Percentiles rank a stretch among this genome's conserved stretches.
These are phyloP conservation scores for Aspergillus sp. DNA, from an alignment of 2,329 filamentous ascomycete genomes.

Conservation along the genomic window DNA sequence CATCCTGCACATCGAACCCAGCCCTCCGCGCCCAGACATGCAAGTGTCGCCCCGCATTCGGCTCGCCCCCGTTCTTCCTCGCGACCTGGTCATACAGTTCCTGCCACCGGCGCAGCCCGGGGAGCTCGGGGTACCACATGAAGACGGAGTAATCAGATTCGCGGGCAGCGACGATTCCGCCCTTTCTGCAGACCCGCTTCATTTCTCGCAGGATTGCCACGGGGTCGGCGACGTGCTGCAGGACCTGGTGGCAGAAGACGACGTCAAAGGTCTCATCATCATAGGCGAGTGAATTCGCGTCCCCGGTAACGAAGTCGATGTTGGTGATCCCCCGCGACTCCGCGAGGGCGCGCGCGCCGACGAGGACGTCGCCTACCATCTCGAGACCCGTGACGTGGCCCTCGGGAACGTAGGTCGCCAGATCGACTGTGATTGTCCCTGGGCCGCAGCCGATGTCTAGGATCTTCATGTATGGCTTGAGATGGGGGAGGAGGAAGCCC, in stretches of 20 bases:
- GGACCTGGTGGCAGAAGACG: constrained; percentile 63
- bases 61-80: constrained; percentile 7
- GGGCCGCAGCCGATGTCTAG: constrained; percentile 53
- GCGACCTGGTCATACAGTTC: not conserved
- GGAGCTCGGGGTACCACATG: constrained; percentile 40
- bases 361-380: constrained; percentile 36
- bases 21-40: not conserved
- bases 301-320: constrained; percentile 40
- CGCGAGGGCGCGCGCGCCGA: constrained; percentile 38
- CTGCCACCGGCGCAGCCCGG: constrained; percentile 9
- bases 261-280: constrained; percentile 60
- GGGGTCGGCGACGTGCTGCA: constrained; percentile 60
- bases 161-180: constrained; percentile 57
- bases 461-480: constrained; percentile 42
- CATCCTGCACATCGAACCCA: not conserved
- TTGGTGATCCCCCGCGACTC: constrained; percentile 36
- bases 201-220: constrained; percentile 58
- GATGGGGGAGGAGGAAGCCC: constrained; percentile 44
- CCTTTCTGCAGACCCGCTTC: constrained; percentile 56
- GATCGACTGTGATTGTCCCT: constrained; percentile 47
- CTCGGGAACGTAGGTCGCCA: constrained; percentile 42
- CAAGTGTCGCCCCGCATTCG: not conserved
- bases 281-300: constrained; percentile 48
- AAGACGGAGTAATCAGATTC: constrained; percentile 41
- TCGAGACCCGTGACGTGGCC: constrained; percentile 48